Base-by-base conservation (phyloP, 164 flowering plant species). In the Berberis vulgaris region DNA sequence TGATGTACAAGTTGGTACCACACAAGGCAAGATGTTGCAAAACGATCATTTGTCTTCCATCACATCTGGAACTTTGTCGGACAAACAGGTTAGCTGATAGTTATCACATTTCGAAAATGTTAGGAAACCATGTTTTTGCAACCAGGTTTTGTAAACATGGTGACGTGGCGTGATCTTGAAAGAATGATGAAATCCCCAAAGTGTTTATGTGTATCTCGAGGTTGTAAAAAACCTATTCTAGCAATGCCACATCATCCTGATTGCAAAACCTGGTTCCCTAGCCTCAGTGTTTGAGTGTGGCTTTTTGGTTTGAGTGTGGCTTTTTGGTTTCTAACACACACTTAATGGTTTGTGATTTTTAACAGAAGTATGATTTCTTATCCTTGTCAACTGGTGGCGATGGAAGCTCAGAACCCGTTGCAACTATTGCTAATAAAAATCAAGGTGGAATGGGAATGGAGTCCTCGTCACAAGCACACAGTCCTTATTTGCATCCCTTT, bases 361-460 rank as follows among this genome's bases (percentile, higher is more conserved):
- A 11, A 65, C 83, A 86, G 96, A 74, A 64, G 72, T 74, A 63
- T 47, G 79, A 84, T 71, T 82, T 83, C 74, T 68, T 83, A 57
- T 79, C 91, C 6, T 66, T 85, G 74, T 77, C 78, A 10, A 38
- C 81, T 47, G 81, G 82, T 49, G 66, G 66, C 49, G 69, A 66
- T 52, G 74, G 69, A 0, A 26, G 26, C 41, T 2, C 69, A 55
- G 72, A 79, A 60, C 64, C 60, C 55, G 43, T 47, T 62, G 10
- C 64, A 4, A 68, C 52, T 42, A 58, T 56, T 38, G 52, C 65
- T 47, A 54, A 39, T 45, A 49, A 43, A 9, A 65, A 59, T 47
- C 60, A 55, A 54, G 13, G 12, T 41, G 74, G 65, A 63, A 70
- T 66, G 52, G 60, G 69, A 12, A 40, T 64, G 61, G 83, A 74